Evolutionary conservation across 495 filamentous ascomycete species (phyloP).

Genomic region (Penicillium salamii): DNA sequence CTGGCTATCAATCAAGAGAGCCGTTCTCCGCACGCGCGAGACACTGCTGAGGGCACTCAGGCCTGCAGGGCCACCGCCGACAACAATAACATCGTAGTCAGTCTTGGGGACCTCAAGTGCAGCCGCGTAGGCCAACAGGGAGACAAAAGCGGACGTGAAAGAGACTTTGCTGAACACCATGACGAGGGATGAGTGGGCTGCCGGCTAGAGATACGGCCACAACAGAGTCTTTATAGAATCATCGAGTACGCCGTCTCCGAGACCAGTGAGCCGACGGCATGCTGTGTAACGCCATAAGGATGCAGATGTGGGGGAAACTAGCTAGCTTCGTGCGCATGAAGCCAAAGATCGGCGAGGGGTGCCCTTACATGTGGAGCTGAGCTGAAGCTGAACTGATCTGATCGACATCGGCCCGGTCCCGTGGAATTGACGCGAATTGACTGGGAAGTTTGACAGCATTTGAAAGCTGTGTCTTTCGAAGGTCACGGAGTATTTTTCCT

Average conservation of each 20-base stretch:
- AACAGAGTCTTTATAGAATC: not conserved
- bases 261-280: not conserved
- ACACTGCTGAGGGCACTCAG: slow-evolving; percentile 52
- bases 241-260: no score
- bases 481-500: no score
- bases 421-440: not conserved
- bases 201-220: no score
- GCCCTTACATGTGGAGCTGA: not conserved
- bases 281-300: not conserved
- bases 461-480: no score
- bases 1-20: slow-evolving; percentile 53
- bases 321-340: not conserved
- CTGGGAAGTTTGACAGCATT: not conserved
- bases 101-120: slow-evolving; percentile 22
- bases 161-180: slow-evolving; percentile 2
- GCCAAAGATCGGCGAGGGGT: not conserved
- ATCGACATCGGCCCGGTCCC: not conserved
- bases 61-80: slow-evolving; percentile 34
- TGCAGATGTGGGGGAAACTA: not conserved
- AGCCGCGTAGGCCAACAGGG: slow-evolving; percentile 12
- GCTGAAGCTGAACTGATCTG: not conserved
- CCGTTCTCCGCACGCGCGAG: slow-evolving; percentile 49
- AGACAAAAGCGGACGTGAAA: slow-evolving; percentile 13
- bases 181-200: not conserved
- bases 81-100: slow-evolving; percentile 34